Percentiles rank a stretch among this genome's conserved stretches.
These are phyloP conservation scores for Solanum raphanifolium DNA, from an alignment of 257 asterid species.

Conservation along the genomic window DNA sequence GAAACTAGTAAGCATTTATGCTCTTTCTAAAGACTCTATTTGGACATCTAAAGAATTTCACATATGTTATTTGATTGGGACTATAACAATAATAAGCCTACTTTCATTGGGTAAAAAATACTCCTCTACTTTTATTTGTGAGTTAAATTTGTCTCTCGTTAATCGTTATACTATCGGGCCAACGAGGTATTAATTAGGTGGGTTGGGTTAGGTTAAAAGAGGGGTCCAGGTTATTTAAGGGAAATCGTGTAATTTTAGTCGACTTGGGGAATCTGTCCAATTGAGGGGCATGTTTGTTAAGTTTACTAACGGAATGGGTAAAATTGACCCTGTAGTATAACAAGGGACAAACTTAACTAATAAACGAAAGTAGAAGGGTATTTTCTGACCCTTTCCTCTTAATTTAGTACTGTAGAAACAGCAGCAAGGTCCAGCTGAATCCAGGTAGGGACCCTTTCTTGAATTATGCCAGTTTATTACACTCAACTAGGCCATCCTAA, in stretches of 20 bases:
- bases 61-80: not conserved
- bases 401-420: not conserved
- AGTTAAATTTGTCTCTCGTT: not conserved
- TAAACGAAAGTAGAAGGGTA: not conserved
- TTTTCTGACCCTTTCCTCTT: not conserved
- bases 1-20: not conserved
- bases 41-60: not conserved
- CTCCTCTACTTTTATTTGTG: not conserved
- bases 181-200: not conserved
- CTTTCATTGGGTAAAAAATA: not conserved
- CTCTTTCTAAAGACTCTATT: not conserved
- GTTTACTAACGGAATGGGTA: not conserved
- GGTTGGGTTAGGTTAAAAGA: not conserved
- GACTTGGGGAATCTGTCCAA: not conserved
- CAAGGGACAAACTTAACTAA: not conserved
- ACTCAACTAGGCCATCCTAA: not conserved
- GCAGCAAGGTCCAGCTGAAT: not conserved
- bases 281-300: not conserved
- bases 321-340: not conserved
- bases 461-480: not conserved
- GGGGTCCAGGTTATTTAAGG: not conserved
- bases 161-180: not conserved
- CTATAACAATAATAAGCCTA: not conserved
- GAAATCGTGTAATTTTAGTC: not conserved
- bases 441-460: not conserved